Evolutionary conservation across 1,284 basidiomycete genomes (phyloP).

Genomic region (Ceratobasidium sp.): DNA sequence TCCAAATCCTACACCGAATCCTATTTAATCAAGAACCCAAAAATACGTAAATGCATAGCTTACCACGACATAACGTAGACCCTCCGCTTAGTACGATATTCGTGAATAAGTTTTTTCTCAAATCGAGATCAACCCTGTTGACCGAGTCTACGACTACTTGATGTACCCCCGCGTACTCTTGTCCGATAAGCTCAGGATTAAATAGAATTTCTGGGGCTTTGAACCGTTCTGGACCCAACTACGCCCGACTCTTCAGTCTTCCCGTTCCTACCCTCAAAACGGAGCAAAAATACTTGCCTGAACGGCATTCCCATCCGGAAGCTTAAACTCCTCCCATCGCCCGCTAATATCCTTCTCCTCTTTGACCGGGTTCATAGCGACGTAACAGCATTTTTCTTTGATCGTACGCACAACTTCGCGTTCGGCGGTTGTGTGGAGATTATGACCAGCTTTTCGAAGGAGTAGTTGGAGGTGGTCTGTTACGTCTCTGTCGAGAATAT

Average conservation of each 20-base stretch:
- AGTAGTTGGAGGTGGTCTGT: constrained; percentile 96
- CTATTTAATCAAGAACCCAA: neutral
- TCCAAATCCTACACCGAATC: constrained; percentile 78
- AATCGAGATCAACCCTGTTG: constrained; percentile 85
- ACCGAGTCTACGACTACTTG: constrained; percentile 94
- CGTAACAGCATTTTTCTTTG: constrained; percentile 98
- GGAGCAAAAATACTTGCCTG: constrained; percentile 65
- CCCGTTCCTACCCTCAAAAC: constrained; percentile 8
- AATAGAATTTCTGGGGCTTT: constrained; percentile 98
- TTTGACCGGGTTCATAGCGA: constrained; percentile 89
- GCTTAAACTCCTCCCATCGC: constrained; percentile 86
- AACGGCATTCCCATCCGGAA: constrained; percentile 95
- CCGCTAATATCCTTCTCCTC: constrained; percentile 90
- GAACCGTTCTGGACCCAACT: constrained; percentile 96
- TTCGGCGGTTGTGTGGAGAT: constrained; percentile 96
- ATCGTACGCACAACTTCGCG: constrained; percentile 97
- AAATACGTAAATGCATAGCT: constrained; percentile 46
- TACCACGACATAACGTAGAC: constrained; percentile 92
- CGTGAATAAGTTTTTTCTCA: constrained; percentile 93
- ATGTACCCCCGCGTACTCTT: constrained; percentile 96
- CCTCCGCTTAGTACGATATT: constrained; percentile 98
- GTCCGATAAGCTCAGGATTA: constrained; percentile 95
- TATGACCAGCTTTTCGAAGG: constrained; percentile 92
- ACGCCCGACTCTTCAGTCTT: constrained; percentile 35
- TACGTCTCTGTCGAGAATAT: constrained; percentile 70